Evolutionary conservation across 2,329 filamentous ascomycete genomes (phyloP).

Genomic region (Claviceps digitariae): DNA sequence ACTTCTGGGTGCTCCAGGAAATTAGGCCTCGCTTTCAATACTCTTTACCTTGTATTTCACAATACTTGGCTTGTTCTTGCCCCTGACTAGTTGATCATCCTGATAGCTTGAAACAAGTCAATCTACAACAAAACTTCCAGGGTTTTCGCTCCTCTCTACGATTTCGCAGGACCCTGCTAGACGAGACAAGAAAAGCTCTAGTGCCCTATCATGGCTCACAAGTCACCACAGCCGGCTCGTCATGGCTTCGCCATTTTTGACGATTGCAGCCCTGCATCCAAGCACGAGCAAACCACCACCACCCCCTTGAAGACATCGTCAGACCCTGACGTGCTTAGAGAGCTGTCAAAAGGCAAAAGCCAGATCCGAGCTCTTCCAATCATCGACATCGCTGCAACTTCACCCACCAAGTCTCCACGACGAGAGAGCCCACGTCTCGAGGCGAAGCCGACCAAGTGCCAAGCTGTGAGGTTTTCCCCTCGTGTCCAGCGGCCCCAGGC

Average conservation of each 20-base stretch:
- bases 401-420: constrained; percentile 1
- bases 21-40: constrained; percentile 3
- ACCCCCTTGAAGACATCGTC: background rate
- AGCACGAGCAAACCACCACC: background rate
- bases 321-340: constrained; percentile 2
- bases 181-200: too few species aligned
- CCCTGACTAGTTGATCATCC: background rate
- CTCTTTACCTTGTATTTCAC: background rate
- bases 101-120: background rate
- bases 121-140: background rate
- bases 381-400: background rate
- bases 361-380: background rate
- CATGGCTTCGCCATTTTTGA: constrained; percentile 4
- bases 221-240: background rate
- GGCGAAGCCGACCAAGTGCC: constrained; percentile 6
- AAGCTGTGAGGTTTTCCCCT: constrained; percentile 9
- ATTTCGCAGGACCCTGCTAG: background rate
- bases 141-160: background rate
- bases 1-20: constrained; percentile 1
- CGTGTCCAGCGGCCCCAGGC: constrained; percentile 17
- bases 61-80: background rate
- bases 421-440: constrained; percentile 3
- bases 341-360: constrained; percentile 3
- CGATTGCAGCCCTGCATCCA: background rate
- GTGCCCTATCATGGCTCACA: background rate